A percentile compares a stretch with the other conserved stretches of the same genome.
Evolutionary conservation across 2,329 filamentous ascomycete species (phyloP).

Genomic region (Akanthomyces dipterigenus): DNA sequence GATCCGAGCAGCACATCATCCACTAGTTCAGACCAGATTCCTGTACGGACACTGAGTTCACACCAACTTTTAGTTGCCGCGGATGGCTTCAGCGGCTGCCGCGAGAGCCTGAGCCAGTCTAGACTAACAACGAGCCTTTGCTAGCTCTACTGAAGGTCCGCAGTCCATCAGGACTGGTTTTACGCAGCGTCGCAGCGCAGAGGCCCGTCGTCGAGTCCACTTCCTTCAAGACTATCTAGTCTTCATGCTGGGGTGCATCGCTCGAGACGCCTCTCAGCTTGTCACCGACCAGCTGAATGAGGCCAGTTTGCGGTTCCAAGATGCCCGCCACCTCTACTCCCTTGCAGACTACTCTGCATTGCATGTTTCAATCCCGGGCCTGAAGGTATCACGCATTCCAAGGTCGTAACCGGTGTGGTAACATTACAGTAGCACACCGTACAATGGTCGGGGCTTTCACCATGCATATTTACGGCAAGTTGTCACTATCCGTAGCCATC

Average conservation of each 20-base stretch:
- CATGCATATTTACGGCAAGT: background rate
- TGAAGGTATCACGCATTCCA: background rate
- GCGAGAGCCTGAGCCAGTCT: background rate
- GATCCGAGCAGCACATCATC: conserved; percentile 10
- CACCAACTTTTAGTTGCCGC: background rate
- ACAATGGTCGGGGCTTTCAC: background rate
- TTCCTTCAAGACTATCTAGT: background rate
- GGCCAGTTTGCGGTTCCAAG: background rate
- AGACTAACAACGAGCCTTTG: background rate
- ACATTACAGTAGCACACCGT: background rate
- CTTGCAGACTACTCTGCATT: background rate
- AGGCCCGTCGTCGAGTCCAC: background rate
- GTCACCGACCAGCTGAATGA: background rate
- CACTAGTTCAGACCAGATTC: background rate
- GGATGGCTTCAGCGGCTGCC: background rate
- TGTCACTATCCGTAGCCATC: background rate
- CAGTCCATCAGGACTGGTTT: background rate
- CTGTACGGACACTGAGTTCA: background rate
- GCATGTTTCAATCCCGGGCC: background rate
- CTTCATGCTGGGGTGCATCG: background rate
- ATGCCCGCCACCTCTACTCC: background rate
- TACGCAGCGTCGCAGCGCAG: background rate
- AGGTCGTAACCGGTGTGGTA: background rate
- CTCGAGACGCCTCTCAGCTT: background rate
- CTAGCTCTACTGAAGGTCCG: background rate